Evolutionary conservation across 2,329 filamentous ascomycete genomes (phyloP).

Genomic region (Alternaria gansuensis): DNA sequence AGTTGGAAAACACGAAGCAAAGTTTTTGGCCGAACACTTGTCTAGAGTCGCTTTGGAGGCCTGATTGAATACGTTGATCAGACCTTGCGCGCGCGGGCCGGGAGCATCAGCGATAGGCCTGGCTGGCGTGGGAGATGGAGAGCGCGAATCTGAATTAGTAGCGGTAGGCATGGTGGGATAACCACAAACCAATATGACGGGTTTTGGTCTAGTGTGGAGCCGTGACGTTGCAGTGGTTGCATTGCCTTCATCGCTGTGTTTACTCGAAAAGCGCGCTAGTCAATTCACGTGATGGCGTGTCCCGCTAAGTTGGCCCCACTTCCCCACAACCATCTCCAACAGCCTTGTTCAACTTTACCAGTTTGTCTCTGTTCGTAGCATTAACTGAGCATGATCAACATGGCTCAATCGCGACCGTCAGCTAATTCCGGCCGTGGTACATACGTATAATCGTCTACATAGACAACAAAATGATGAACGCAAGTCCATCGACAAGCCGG

Average conservation of each 20-base stretch:
- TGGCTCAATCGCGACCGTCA: neutral
- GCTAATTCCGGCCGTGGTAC: neutral
- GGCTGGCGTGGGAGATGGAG: constrained; percentile 62
- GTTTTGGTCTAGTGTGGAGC: neutral
- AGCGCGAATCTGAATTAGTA: constrained; percentile 46
- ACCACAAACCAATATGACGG: neutral
- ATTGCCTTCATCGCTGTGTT: constrained; percentile 21
- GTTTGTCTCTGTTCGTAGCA: neutral
- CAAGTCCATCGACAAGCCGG: neutral
- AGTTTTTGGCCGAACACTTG: constrained; percentile 68
- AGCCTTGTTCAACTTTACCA: neutral
- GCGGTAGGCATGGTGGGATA: constrained; percentile 42
- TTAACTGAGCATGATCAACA: neutral
- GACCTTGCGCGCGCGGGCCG: constrained; percentile 67
- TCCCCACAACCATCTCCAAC: constrained; percentile 7
- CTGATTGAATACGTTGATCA: constrained; percentile 68
- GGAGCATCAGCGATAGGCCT: constrained; percentile 64
- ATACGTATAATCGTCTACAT: neutral
- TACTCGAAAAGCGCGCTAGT: constrained; percentile 28
- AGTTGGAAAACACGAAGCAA: constrained; percentile 70
- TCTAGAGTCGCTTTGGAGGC: constrained; percentile 68
- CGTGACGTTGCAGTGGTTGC: neutral
- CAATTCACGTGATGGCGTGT: constrained; percentile 25
- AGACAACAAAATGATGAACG: neutral
- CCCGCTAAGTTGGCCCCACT: constrained; percentile 10